Evolutionary conservation across 805 yeast species (phyloP).

Genomic region (Saccharomyces kudriavzevii): DNA sequence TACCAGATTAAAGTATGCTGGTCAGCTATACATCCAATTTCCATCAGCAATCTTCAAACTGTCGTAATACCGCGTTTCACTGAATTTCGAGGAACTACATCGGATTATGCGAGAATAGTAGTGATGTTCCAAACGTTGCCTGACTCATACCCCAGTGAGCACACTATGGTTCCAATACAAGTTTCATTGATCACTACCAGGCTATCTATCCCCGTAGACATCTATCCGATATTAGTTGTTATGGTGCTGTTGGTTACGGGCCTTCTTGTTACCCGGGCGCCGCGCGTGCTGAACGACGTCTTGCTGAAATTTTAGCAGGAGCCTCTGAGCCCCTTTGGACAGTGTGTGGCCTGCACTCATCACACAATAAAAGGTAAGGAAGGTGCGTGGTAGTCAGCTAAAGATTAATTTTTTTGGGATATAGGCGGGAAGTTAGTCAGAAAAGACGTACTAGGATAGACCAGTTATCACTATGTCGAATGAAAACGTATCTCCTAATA

Average conservation of each 20-base stretch:
- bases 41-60: slow-evolving; percentile 10
- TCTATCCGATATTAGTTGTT: slow-evolving; percentile 3
- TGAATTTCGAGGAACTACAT: slow-evolving; percentile 4
- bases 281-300: not conserved
- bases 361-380: not conserved
- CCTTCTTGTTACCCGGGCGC: not conserved
- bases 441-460: not conserved
- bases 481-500: slow-evolving; percentile 9
- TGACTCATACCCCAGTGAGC: not conserved
- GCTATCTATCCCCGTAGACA: slow-evolving; percentile 20
- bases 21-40: slow-evolving; percentile 26
- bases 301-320: not conserved
- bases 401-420: not conserved
- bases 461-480: not conserved
- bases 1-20: slow-evolving; percentile 26
- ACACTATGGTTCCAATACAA: slow-evolving; percentile 11
- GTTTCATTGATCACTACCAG: slow-evolving; percentile 15
- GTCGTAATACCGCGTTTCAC: slow-evolving; percentile 9
- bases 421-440: not conserved
- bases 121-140: not conserved
- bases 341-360: not conserved
- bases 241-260: not conserved
- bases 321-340: not conserved
- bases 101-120: not conserved
- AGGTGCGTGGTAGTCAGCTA: not conserved